phyloP scores from a whole-genome alignment of 1,284 basidiomycete genomes.

The Trametes polyzona region DNA sequence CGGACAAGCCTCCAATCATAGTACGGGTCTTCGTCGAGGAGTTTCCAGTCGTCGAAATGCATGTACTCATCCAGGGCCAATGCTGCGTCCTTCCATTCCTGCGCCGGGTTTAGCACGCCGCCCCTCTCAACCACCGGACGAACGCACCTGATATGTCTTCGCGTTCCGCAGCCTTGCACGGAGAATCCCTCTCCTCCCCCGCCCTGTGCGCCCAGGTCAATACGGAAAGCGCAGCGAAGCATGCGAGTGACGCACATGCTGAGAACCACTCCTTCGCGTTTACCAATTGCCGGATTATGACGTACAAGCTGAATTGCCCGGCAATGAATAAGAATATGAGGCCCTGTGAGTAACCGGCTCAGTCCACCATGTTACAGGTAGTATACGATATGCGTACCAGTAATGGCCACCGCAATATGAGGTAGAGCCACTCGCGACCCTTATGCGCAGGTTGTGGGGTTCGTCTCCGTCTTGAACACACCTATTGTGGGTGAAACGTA shows the following conservation, averaged over 20 bases:
- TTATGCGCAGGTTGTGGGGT: conserved; percentile 47
- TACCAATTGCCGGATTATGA: conserved; percentile 88
- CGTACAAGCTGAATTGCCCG: conserved; percentile 85
- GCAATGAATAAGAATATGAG: conserved; percentile 88
- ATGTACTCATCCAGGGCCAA: conserved; percentile 80
- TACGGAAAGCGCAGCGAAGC: not conserved
- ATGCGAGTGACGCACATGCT: conserved; percentile 64
- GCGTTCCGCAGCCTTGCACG: conserved; percentile 79
- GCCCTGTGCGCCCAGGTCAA: conserved; percentile 54
- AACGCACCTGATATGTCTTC: conserved; percentile 61
- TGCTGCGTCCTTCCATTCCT: conserved; percentile 89
- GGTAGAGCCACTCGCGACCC: conserved; percentile 79
- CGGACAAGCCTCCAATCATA: conserved; percentile 88
- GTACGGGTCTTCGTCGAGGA: conserved; percentile 81
- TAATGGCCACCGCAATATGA: conserved; percentile 87
- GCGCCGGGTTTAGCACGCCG: not conserved
- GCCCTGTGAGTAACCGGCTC: conserved; percentile 44
- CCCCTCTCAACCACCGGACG: no score
- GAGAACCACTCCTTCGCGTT: conserved; percentile 92
- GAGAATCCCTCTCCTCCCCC: conserved; percentile 81
- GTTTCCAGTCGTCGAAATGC: conserved; percentile 89
- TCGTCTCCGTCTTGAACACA: conserved; percentile 57
- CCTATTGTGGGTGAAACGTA: no score
- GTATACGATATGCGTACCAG: conserved; percentile 59
- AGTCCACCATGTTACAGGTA: not conserved